Evolutionary conservation across 176 grass and related monocot genomes (phyloP), one percentile per base, ranked within the genome.

Genomic region (Phoenix dactylifera): DNA sequence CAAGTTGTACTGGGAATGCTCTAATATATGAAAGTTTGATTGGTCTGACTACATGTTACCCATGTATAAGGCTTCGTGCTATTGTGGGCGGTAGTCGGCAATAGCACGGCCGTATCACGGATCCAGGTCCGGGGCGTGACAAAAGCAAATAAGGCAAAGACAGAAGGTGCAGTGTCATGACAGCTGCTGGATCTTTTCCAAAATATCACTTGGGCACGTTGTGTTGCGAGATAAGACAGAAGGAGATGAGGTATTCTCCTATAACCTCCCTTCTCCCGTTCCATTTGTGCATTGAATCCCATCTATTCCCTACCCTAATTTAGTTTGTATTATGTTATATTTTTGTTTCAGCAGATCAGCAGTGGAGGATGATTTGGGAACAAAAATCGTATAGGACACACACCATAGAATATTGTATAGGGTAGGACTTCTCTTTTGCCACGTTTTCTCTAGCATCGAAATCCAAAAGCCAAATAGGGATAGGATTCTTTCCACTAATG

Each of bases 171-270:
- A 83, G 65, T 73, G 72, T 73, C 49, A 75, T 71, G 55, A 62
- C 81, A 17, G 66, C 75, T 68, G 52, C 75, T 15, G 76, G 85
- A 7, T 62, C 90, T 66, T 85, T 73, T 49, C 87, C 92, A 48
- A 97, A 91, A 60, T 97, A 97, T 62, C 87, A 81, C 24, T 49
- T 85, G 58, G 92, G 92, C 5, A 89, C 83, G 72, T 97, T 87
- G 7, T 97, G 93, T 73, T 66, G 93, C 58, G 91, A 83, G 76
- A 91, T 85, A 66, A 91, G 83, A 75, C 75, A 56, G 54, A 70
- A 74, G 57, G 68, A 87, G 52, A 29, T 74, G 60, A 77, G 83
- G 86, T 90, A 54, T 59, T 58, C 5, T 2, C 19, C 51, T 74
- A 39, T 54, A 32, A 67, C 4, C 28, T 52, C 56, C 19, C 18